Evolutionary conservation across 2,329 filamentous ascomycete species (phyloP).

Genomic region (Teratosphaeria destructans): DNA sequence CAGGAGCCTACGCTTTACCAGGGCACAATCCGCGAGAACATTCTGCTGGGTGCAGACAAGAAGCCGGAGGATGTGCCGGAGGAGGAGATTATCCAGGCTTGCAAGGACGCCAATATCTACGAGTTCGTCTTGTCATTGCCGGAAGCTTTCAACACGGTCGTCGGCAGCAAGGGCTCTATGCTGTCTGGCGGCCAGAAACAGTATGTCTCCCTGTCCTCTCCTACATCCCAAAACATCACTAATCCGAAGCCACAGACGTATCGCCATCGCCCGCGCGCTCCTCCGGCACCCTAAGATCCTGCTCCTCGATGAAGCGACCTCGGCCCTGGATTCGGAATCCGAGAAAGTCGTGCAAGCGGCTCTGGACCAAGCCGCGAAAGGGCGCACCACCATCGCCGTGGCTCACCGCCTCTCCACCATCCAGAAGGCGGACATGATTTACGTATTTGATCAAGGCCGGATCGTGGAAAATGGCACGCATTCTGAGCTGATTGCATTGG

Average conservation of each 20-base stretch:
- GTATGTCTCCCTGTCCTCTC: conserved; percentile 33
- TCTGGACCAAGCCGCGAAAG: conserved; percentile 71
- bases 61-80: conserved; percentile 55
- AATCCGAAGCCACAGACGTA: conserved; percentile 20
- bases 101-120: conserved; percentile 84
- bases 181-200: conserved; percentile 90
- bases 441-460: conserved; percentile 85
- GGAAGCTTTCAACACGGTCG: conserved; percentile 38
- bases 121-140: conserved; percentile 81
- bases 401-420: conserved; percentile 88
- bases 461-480: conserved; percentile 82
- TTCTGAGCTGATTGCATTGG: conserved; percentile 37
- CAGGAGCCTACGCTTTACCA: conserved; percentile 95
- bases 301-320: conserved; percentile 66
- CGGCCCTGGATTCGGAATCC: conserved; percentile 58
- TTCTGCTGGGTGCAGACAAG: conserved; percentile 61
- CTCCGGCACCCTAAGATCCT: conserved; percentile 85
- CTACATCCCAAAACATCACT: background rate
- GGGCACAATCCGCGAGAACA: conserved; percentile 83
- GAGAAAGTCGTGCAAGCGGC: conserved; percentile 75
- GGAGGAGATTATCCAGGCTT: conserved; percentile 63
- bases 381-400: conserved; percentile 69
- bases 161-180: conserved; percentile 77
- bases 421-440: conserved; percentile 88
- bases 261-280: conserved; percentile 84